Conservation (phyloP, 1,139 yeast species). For the Magnusiomyces tetraspermus region DNA sequence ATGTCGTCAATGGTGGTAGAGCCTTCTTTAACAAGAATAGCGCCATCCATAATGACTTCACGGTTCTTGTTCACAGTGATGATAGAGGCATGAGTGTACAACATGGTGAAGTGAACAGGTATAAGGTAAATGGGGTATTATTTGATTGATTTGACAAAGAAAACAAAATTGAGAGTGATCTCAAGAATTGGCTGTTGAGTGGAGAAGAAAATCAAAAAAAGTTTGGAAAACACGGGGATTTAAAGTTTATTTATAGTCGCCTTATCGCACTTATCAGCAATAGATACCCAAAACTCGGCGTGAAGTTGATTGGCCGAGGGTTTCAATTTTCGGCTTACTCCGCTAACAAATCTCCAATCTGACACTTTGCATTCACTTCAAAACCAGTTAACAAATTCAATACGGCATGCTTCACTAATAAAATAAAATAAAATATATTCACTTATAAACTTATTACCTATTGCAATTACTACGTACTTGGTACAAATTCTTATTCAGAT, state of each 20-base stretch:
- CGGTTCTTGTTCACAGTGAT: constrained; percentile 16
- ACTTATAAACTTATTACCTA: no score
- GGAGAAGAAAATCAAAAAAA: background rate
- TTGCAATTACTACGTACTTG: no score
- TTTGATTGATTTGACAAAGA: background rate
- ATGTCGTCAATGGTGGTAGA: constrained; percentile 14
- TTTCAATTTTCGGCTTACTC: no score
- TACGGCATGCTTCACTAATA: no score
- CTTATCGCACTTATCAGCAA: no score
- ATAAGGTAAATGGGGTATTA: background rate
- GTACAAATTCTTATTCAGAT: no score
- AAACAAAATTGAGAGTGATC: background rate
- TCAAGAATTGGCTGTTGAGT: background rate
- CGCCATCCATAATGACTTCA: constrained; percentile 16
- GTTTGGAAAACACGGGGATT: background rate
- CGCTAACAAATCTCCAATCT: no score
- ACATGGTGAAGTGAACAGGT: constrained; percentile 5
- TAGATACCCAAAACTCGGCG: no score
- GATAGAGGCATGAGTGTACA: constrained; percentile 30
- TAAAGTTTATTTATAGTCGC: background rate
- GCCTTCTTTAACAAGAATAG: constrained; percentile 15
- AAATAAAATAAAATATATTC: no score
- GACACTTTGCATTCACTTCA: no score
- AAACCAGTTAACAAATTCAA: no score
- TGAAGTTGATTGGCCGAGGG: no score